A percentile compares a stretch with the other conserved stretches of the same genome.
Evolutionary conservation across 2,329 filamentous ascomycete species (phyloP).

Genomic region (Aureobasidium sp.): DNA sequence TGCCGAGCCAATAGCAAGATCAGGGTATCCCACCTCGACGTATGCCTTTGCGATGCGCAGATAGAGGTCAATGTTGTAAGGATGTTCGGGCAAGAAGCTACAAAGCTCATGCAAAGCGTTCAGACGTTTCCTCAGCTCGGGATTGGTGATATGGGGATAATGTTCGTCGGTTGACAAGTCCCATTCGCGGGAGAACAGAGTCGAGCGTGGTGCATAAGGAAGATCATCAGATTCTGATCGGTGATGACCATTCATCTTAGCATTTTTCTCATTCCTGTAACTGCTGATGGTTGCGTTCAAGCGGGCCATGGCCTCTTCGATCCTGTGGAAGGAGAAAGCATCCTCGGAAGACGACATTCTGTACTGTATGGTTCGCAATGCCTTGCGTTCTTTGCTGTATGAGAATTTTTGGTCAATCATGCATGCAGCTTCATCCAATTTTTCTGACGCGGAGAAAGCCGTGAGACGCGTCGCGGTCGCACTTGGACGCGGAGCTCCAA

Average conservation of each 20-base stretch:
- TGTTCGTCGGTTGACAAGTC: constrained; percentile 21
- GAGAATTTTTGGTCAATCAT: constrained; percentile 10
- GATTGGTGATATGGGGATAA: constrained; percentile 23
- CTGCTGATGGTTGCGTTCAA: constrained; percentile 25
- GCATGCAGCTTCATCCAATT: constrained; percentile 13
- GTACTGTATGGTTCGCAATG: not conserved
- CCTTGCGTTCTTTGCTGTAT: not conserved
- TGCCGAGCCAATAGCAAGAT: constrained; percentile 89
- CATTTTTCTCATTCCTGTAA: constrained; percentile 27
- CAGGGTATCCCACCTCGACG: constrained; percentile 82
- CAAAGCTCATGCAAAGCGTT: constrained; percentile 18
- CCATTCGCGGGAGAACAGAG: constrained; percentile 14
- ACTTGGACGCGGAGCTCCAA: not conserved
- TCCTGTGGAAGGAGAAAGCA: constrained; percentile 13
- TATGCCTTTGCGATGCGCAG: constrained; percentile 76
- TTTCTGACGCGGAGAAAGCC: constrained; percentile 10
- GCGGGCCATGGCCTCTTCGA: constrained; percentile 22
- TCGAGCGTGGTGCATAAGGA: constrained; percentile 14
- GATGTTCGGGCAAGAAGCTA: constrained; percentile 27
- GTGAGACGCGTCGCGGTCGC: constrained; percentile 6
- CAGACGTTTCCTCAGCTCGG: constrained; percentile 21
- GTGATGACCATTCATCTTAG: constrained; percentile 15
- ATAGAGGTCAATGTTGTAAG: constrained; percentile 51
- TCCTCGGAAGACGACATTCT: constrained; percentile 15
- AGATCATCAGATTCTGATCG: constrained; percentile 17